Base-by-base conservation (phyloP, 2,329 filamentous ascomycete genomes). In the Clonostachys chloroleuca region DNA sequence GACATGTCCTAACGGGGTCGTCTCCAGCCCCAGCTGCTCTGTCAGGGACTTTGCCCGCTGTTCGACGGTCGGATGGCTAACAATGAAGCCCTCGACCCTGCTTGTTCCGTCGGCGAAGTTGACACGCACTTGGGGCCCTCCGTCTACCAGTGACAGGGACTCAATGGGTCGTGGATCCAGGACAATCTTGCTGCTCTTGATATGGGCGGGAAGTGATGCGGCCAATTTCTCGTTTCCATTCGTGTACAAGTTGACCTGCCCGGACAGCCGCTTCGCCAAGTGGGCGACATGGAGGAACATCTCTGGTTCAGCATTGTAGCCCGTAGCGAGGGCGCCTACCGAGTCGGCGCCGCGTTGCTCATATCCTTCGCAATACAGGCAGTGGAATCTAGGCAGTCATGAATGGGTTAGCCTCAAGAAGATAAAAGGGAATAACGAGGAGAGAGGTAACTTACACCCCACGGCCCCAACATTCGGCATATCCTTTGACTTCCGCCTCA, bases 321-420 rank as follows among this genome's bases (percentile, higher is more conserved):
- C 70, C 12, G 65, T 62, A 2, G 70, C 73, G 4, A 82, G 65
- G 5, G 81, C 55, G 1, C 75, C 77, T 0, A 68, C 68, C 0
- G 72, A 72, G 1, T 62, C 54, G 4, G 61, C 57, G 3, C 74
- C 77, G 13, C 73, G 67, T 44, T 83, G 75, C 51, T 84, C 80
- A 56, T 70, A 83, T 5, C 80, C 80, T 51, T 83, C 71, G 58
- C 79, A 84, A 54, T 76, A 81, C 2, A 83, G 68, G 52, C 79
- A 84, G 54, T 83, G 78, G 52, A 78, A 83, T 41, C 71, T 74
- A 40, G 2, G 14, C n/a, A 6, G 12, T 17, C 24, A 30, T 30
- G 24, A 30, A 9, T 30, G 34, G 6, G 34, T 39, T 14, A 36
- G 40, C 13, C 36, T 3, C 16, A 33, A 17, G 12, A 20, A 16